Base-by-base conservation (phyloP, 192 early-diverging fungal genomes). In the Backusella liffmaniae region DNA sequence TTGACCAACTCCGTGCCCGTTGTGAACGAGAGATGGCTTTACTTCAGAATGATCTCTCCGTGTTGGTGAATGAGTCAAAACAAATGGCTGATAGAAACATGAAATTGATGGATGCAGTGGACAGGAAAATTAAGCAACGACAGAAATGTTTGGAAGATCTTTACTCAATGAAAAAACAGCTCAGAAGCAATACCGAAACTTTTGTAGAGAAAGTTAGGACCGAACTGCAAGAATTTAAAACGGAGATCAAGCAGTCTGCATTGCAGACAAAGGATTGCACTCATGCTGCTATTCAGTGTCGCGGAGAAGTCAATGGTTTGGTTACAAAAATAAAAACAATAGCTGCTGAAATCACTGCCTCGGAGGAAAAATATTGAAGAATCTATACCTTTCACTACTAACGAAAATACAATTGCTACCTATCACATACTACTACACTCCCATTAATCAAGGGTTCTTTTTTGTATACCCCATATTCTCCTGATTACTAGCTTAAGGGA, bases 251-350 rank as follows among this genome's bases (percentile, higher is more conserved):
- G 18, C 23, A 39, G 42, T 71, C 71, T 68, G 32, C 66, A 39
- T 42, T 39, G n/a, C 56, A 65, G 29, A 73, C 51, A 29, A 62
- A 73, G 32, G 72, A 73, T 29, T 73, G 72, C 8, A 73, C 49
- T 9, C 32, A 37, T 26, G 59, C 51, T n/a, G 32, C 53, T 36
- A 67, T 59, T 30, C 70, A 77, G 32, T 77, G 76, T 62, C 37
- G 76, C 36, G 76, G 66, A 26, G 70, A 77, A 65, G 76, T 77
- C 5, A 77, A 71, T 73, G 76, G 76, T 9, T 44, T 77, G 44
- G 72, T 77, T 69, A 69, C 67, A 39, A 69, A 37, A 41, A 69
- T 69, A 37, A 69, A 69, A 69, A 69, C 67, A 37, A 69, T 69
- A 23, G 67, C 67, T 39, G 35, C 67, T 23, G 67, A 69, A 41